Conservation (phyloP, 2,329 filamentous ascomycete genomes). For the Penicillium sp. region DNA sequence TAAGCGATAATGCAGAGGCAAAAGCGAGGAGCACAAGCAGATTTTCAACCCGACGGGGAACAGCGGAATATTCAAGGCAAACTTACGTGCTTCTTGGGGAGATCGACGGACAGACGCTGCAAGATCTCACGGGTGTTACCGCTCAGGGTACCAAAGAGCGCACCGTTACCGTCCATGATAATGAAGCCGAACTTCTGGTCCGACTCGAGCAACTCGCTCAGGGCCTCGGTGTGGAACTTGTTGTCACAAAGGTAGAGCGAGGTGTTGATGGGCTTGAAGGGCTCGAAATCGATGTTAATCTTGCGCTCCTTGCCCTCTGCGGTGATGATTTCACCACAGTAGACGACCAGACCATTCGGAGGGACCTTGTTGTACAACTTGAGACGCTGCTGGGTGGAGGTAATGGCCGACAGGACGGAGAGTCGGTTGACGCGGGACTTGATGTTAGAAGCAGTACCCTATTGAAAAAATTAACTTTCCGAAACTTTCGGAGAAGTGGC, state of each 20-base stretch:
- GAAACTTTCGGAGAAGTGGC: not conserved
- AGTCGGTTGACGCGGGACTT: constrained; percentile 99
- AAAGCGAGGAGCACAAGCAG: not conserved
- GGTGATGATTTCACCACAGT: constrained; percentile 99
- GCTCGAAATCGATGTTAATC: constrained; percentile 99
- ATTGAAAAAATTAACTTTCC: constrained; percentile 13
- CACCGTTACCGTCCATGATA: constrained; percentile 99
- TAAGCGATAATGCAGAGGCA: not conserved
- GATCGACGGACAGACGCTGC: constrained; percentile 97
- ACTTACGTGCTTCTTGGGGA: constrained; percentile 89
- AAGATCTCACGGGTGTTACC: constrained; percentile 96
- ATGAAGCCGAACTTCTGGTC: constrained; percentile 99
- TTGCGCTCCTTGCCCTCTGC: constrained; percentile 98
- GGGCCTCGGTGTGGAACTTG: constrained; percentile 98
- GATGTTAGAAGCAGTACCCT: constrained; percentile 99
- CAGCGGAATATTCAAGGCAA: not conserved
- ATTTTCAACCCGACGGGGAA: not conserved
- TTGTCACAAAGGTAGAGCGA: constrained; percentile 99
- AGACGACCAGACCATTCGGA: constrained; percentile 94
- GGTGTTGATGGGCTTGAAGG: constrained; percentile 99
- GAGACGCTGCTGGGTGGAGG: constrained; percentile 96
- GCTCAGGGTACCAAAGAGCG: constrained; percentile 93
- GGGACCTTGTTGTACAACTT: constrained; percentile 99
- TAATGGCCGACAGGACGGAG: constrained; percentile 96
- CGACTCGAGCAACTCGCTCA: constrained; percentile 95